Percentiles rank a stretch among this genome's conserved stretches.
phyloP scores from a whole-genome alignment of 768 basidiomycete species.

The Termitomyces sp. region DNA sequence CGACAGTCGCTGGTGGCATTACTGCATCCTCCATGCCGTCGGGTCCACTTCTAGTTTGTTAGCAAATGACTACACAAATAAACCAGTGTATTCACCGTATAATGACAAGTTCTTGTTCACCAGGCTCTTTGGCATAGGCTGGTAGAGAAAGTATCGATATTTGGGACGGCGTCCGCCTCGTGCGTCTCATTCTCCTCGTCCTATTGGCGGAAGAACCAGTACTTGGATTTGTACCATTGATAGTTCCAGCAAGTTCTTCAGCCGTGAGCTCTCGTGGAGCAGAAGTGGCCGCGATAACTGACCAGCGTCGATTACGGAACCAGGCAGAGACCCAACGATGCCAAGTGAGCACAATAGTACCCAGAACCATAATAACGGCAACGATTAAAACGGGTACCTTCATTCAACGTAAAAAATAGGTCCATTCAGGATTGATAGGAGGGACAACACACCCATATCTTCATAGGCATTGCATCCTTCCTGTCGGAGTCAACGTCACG shows the following conservation, averaged over 20 bases:
- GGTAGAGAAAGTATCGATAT: slow-evolving; percentile 76
- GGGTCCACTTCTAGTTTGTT: slow-evolving; percentile 32
- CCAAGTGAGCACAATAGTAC: slow-evolving; percentile 3
- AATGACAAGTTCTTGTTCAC: slow-evolving; percentile 77
- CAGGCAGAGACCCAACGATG: neutral
- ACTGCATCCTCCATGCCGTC: slow-evolving; percentile 50
- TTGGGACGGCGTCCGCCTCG: slow-evolving; percentile 69
- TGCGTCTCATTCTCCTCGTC: slow-evolving; percentile 28
- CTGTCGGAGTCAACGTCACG: neutral
- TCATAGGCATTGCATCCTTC: neutral
- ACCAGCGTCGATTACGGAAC: neutral
- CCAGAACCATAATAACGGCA: neutral
- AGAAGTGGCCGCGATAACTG: neutral
- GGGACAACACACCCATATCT: slow-evolving; percentile 14
- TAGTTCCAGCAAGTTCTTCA: slow-evolving; percentile 49
- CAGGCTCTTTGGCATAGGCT: slow-evolving; percentile 79
- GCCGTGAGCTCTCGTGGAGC: slow-evolving; percentile 42
- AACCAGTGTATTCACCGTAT: slow-evolving; percentile 26
- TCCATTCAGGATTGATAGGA: neutral
- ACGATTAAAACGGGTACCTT: slow-evolving; percentile 14
- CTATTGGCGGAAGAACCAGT: slow-evolving; percentile 20
- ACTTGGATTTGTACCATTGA: slow-evolving; percentile 22
- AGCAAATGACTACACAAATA: neutral
- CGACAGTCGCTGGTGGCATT: slow-evolving; percentile 31
- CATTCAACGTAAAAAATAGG: neutral